Conservation (phyloP, 345 rosid species). For the Eucalyptus curtisii region DNA sequence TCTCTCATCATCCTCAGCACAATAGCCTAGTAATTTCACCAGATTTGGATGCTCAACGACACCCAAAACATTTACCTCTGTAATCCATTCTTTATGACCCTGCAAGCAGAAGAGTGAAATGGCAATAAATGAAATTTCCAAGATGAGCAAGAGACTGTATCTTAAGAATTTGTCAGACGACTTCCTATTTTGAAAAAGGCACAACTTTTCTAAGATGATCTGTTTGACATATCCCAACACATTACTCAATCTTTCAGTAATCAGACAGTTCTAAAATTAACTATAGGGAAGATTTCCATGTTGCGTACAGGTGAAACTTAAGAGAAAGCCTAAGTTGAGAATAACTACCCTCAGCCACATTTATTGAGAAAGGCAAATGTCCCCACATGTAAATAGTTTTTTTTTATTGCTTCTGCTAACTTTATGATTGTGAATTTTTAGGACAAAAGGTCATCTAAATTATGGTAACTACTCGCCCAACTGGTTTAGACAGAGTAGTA, state of each 20-base stretch:
- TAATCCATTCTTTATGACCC: constrained; percentile 99
- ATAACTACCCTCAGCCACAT: background rate
- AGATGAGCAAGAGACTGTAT: background rate
- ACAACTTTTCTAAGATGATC: background rate
- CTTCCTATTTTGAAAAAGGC: background rate
- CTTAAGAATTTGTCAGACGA: background rate
- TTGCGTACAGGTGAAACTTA: background rate
- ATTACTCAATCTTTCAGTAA: background rate
- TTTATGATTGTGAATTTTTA: background rate
- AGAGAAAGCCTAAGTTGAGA: background rate
- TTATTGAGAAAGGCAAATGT: background rate
- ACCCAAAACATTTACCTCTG: constrained; percentile 89
- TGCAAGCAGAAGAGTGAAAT: constrained; percentile 2
- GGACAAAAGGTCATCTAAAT: background rate
- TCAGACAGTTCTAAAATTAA: background rate
- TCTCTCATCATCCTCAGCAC: constrained; percentile 96
- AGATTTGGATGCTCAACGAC: constrained; percentile 92
- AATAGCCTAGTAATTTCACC: constrained; percentile 79
- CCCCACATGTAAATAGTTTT: background rate
- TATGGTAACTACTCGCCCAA: background rate
- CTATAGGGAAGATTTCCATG: background rate
- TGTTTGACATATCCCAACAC: background rate
- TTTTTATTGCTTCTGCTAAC: background rate
- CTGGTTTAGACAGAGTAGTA: background rate
- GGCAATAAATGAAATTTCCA: background rate